Evolutionary conservation across 345 rosid species (phyloP), one percentile per base, ranked within the genome.

Genomic region (Populus nigra): DNA sequence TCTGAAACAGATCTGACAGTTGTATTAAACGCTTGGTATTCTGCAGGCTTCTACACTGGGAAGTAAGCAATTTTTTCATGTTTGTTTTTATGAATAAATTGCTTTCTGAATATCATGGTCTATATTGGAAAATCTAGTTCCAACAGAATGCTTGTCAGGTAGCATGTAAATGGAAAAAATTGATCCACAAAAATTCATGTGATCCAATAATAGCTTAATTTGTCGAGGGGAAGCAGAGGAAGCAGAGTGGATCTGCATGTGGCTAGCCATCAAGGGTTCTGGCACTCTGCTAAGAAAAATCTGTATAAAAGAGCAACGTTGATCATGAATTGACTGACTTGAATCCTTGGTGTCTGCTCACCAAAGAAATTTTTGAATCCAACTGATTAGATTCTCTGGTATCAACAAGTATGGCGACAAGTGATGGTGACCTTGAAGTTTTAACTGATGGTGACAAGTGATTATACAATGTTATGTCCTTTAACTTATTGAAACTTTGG

Each of bases 11-110:
- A 90, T 82, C 87, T 89, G 13, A 29, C 79, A 66, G 85, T 62
- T 35, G 89, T 90, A 78, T 77, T 90, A 73, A 90, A 87, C 67
- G 89, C 92, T 33, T 90, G 94, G 94, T 90, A 86, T 76, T 81
- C 89, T 53, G 89, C 90, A 16, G 92, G 94, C 82, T 84, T 89
- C 79, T 78, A 84, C 83, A 89, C 91, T 41, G 89, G 89, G 82
- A 90, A 88, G 94, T 90, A 87, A 83, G 89, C 84, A 67, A 22
- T 77, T 27, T 31, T 1, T 45, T 63, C 18, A 47, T 65, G 76
- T 75, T 59, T 33, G 61, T 76, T 22, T 5, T 49, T 45, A n/a
- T 35, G 50, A 47, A 47, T 47, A 4, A 47, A 47, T 12, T 47
- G 50, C 50, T 15, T 47, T 47, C 18, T 47, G 50, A 15, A 15